Evolutionary conservation across 495 filamentous ascomycete genomes (phyloP).

Genomic region (Penicillium lividum): DNA sequence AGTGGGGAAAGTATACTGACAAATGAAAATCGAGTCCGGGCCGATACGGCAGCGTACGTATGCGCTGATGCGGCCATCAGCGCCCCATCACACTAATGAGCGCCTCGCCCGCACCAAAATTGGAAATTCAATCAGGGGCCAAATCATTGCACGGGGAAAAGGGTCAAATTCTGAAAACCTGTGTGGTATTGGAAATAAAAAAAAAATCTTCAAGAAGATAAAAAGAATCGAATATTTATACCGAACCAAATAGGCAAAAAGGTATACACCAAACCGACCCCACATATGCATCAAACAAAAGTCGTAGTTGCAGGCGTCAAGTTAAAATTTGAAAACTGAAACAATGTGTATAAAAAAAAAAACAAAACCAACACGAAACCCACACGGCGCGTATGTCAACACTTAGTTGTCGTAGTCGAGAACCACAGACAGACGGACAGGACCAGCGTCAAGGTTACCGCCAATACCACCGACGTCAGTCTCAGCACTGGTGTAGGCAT

Average conservation of each 20-base stretch:
- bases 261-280: conserved; percentile 8
- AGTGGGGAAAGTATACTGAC: not conserved
- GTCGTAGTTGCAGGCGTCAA: conserved; percentile 6
- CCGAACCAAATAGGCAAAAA: not conserved
- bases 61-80: conserved; percentile 6
- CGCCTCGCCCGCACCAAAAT: conserved; percentile 1
- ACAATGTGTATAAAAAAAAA: conserved; percentile 2
- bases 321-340: conserved; percentile 2
- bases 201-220: conserved; percentile 5
- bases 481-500: conserved; percentile 37
- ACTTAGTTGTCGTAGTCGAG: conserved; percentile 33
- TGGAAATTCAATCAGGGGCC: not conserved
- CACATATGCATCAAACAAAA: conserved; percentile 1
- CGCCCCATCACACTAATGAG: conserved; percentile 7
- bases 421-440: conserved; percentile 31
- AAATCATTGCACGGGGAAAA: not conserved
- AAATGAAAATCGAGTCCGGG: not conserved
- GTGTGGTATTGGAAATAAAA: conserved; percentile 9
- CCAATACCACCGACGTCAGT: conserved; percentile 39
- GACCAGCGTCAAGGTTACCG: conserved; percentile 35
- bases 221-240: conserved; percentile 10
- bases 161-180: not conserved
- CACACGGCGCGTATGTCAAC: conserved; percentile 1
- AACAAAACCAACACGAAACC: conserved; percentile 1
- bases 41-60: not conserved